Evolutionary conservation across 2,329 filamentous ascomycete genomes (phyloP).

Genomic region (Paraphaeosphaeria sporulosa): DNA sequence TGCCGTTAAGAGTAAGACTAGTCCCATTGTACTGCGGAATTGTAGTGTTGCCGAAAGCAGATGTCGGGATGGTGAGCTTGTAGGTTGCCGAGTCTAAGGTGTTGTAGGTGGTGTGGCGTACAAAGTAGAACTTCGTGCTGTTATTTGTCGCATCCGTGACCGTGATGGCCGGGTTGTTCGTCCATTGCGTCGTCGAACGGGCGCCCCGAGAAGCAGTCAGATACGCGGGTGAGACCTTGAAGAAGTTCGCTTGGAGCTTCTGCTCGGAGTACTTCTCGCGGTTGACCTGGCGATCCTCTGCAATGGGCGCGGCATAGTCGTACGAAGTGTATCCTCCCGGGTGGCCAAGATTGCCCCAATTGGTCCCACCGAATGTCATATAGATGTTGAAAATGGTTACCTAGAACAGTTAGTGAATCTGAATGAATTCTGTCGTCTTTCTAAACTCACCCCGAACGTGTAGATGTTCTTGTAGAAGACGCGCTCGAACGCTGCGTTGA

Average conservation of each 20-base stretch:
- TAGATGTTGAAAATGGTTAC: slow-evolving; percentile 75
- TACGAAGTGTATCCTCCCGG: slow-evolving; percentile 66
- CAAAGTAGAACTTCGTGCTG: slow-evolving; percentile 69
- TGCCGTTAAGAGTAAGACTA: slow-evolving; percentile 63
- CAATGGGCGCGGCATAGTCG: slow-evolving; percentile 69
- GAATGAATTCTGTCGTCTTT: too few relatives aligned
- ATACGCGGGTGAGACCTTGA: slow-evolving; percentile 75
- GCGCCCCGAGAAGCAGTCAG: slow-evolving; percentile 57
- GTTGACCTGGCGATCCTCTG: slow-evolving; percentile 71
- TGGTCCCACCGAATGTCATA: slow-evolving; percentile 82
- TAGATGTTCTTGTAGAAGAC: slow-evolving; percentile 83
- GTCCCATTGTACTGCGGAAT: slow-evolving; percentile 67
- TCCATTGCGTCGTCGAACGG: slow-evolving; percentile 39
- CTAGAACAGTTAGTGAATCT: too few relatives aligned
- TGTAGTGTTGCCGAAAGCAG: slow-evolving; percentile 60
- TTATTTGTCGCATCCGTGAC: slow-evolving; percentile 67
- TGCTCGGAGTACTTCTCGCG: slow-evolving; percentile 82
- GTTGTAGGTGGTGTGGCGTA: slow-evolving; percentile 71
- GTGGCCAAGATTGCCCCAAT: slow-evolving; percentile 76
- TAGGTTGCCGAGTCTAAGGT: slow-evolving; percentile 66
- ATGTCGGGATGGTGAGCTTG: slow-evolving; percentile 68
- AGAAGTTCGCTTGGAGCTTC: slow-evolving; percentile 78
- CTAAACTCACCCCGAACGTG: slow-evolving; percentile 61
- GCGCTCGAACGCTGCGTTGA: slow-evolving; percentile 77
- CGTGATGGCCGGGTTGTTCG: slow-evolving; percentile 58